These are phyloP conservation scores for Penicillium sp. DNA, from an alignment of 2,329 filamentous ascomycete species.

Conservation along the genomic window DNA sequence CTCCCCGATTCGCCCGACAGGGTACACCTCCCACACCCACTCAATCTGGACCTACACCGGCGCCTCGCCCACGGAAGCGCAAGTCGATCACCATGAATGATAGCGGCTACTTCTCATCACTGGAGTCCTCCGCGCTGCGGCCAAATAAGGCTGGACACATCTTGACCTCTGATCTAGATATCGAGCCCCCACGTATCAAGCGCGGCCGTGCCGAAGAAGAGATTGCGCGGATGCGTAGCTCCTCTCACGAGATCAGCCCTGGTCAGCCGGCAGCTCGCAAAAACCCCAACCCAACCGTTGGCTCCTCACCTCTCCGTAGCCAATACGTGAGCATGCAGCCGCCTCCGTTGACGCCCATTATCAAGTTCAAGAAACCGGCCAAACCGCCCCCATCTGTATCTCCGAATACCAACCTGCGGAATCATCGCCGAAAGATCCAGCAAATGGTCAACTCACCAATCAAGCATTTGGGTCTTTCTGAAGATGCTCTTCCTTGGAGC, in stretches of 20 bases:
- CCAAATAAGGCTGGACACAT: conserved; percentile 64
- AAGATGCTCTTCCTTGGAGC: conserved; percentile 47
- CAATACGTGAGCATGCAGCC: conserved; percentile 61
- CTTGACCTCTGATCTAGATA: conserved; percentile 70
- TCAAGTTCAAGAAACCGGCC: conserved; percentile 71
- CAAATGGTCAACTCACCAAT: conserved; percentile 78
- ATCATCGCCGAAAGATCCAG: conserved; percentile 80
- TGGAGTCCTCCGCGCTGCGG: conserved; percentile 85
- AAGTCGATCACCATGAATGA: conserved; percentile 81
- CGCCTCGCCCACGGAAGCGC: conserved; percentile 66
- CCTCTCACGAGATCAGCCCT: conserved; percentile 83
- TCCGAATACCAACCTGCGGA: conserved; percentile 85
- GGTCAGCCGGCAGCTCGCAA: conserved; percentile 51
- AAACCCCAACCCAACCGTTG: conserved; percentile 41
- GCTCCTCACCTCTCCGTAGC: conserved; percentile 67
- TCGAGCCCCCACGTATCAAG: conserved; percentile 76
- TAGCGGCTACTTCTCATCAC: conserved; percentile 94
- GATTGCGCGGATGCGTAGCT: conserved; percentile 87
- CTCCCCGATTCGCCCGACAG: conserved; percentile 57
- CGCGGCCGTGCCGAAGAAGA: conserved; percentile 92
- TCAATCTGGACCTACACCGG: conserved; percentile 63
- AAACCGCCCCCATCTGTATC: conserved; percentile 75
- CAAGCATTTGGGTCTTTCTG: conserved; percentile 44
- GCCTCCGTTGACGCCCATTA: conserved; percentile 76
- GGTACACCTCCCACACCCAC: conserved; percentile 72